Base-by-base conservation (phyloP, 139 green algal species). In the Coelastrella sp. region DNA sequence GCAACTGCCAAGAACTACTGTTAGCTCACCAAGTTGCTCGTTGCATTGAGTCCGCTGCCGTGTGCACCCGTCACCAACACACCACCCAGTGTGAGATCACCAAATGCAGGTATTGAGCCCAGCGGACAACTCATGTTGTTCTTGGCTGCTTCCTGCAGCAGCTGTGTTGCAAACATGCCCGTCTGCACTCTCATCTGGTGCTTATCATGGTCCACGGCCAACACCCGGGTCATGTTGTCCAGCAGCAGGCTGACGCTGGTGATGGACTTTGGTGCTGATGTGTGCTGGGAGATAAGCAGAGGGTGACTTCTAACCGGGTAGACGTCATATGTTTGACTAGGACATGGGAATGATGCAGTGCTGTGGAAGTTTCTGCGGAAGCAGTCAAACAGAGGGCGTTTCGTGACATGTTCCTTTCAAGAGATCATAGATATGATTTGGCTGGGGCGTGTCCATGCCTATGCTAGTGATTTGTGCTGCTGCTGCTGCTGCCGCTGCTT, bases 11-110 rank as follows among this genome's bases (percentile, higher is more conserved):
- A 47, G 32, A 47, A 47, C 32, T 47, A 47, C 32, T 47, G 32
- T 47, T 47, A 47, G 32, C 32, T 47, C 32, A 47, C 32, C 32
- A 47, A 47, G 32, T 47, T 47, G 32, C 32, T 47, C 32, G 85
- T 83, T 17, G 59, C 22, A 3, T 7, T 10, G 22, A 84, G 73
- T 19, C 85, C 85, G 19, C 64, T 83, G 54, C 88, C 88, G 47
- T 91, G 88, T 16, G 88, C 88, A 3, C 73, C 71, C 3, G 88
- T 91, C 22, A 83, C 56, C 88, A 91, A 58, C 22, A 91, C 80
- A 13, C 88, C 88, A 59, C 88, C 88, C 5, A 91, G 14, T 7
- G 80, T 91, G 6, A 91, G 73, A 74, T 83, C 88, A n/a, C 65
- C 80, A 88, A 88, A 91, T 3, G 80, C 80, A 6, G 88, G 88